phyloP scores from a whole-genome alignment of 129 eudicot species.

The Cynara cardunculus region DNA sequence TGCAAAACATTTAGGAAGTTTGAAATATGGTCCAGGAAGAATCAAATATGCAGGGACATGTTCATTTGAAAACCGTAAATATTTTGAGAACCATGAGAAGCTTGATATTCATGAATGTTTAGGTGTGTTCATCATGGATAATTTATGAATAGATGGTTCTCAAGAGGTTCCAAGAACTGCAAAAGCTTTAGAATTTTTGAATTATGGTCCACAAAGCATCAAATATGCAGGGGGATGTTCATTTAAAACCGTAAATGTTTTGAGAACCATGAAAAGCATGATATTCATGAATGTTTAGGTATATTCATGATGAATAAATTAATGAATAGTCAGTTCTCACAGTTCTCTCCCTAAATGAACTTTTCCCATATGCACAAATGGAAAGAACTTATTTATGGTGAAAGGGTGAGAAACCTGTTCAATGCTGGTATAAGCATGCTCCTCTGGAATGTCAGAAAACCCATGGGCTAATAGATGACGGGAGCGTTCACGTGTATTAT shows the following conservation, averaged over 20 bases:
- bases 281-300: neutral
- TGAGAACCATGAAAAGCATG: neutral
- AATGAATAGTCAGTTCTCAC: neutral
- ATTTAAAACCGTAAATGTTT: neutral
- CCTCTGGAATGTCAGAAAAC: slow-evolving; percentile 82
- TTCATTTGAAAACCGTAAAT: neutral
- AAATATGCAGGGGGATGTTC: neutral
- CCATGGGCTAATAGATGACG: slow-evolving; percentile 83
- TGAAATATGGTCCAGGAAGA: neutral
- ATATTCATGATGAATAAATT: neutral
- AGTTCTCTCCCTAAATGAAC: neutral
- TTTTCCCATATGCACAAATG: neutral
- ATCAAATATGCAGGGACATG: neutral
- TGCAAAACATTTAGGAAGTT: slow-evolving; percentile 22
- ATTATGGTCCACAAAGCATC: neutral
- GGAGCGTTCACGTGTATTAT: slow-evolving; percentile 89
- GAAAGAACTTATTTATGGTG: neutral
- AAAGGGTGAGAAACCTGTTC: slow-evolving; percentile 54
- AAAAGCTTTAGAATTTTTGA: neutral
- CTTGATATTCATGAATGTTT: too few relatives aligned
- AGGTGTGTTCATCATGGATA: neutral
- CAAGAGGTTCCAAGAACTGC: slow-evolving; percentile 95
- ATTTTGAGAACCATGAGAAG: neutral
- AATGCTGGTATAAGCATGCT: slow-evolving; percentile 58
- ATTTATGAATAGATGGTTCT: neutral